phyloP scores from a whole-genome alignment of 208 protist species.

The Trypanosoma congolense region DNA sequence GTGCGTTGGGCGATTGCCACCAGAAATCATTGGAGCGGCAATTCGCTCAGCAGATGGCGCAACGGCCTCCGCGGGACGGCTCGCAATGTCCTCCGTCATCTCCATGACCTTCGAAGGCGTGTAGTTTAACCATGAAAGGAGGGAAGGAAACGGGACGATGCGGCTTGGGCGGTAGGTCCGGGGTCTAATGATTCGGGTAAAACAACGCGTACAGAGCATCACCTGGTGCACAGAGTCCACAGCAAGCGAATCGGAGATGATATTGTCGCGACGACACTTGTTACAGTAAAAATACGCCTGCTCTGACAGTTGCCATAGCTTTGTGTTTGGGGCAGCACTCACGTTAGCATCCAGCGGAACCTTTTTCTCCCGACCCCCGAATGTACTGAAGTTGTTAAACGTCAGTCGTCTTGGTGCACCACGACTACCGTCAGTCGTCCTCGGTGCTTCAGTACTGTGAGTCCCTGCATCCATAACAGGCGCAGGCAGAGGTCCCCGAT shows the following conservation, averaged over 20 bases:
- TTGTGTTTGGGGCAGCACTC: conserved; percentile 43
- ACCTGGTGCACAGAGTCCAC: conserved; percentile 59
- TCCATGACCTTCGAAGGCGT: conserved; percentile 53
- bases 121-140: conserved; percentile 83
- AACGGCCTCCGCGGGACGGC: conserved; percentile 73
- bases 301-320: conserved; percentile 66
- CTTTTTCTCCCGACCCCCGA: conserved; percentile 56
- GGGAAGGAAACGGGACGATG: conserved; percentile 76
- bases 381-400: conserved; percentile 67
- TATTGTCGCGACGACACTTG: conserved; percentile 74
- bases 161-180: conserved; percentile 66
- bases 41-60: conserved; percentile 71
- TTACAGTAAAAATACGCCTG: conserved; percentile 65
- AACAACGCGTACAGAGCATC: conserved; percentile 68
- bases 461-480: neutral
- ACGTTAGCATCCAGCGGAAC: conserved; percentile 69
- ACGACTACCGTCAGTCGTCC: neutral
- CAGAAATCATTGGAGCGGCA: conserved; percentile 30
- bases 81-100: conserved; percentile 60
- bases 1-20: conserved; percentile 36
- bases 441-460: neutral
- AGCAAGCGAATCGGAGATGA: conserved; percentile 65
- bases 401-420: conserved; percentile 37
- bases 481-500: neutral
- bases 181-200: conserved; percentile 69